Base-by-base conservation (phyloP, 2,329 filamentous ascomycete genomes). In the Venturia aucupariae region DNA sequence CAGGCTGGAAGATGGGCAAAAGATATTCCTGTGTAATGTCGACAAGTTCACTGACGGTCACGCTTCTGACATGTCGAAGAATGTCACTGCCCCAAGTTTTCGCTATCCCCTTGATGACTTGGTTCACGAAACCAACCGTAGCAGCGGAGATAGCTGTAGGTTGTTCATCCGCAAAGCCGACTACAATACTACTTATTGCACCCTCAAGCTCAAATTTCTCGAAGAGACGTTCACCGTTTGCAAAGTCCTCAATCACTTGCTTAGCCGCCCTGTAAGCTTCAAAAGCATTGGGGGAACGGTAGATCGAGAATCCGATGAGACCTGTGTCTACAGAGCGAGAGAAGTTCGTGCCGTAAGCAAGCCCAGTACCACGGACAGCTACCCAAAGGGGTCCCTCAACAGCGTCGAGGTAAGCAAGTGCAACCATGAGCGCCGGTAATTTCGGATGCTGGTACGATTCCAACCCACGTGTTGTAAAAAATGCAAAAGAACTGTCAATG, bases 351-450 rank as follows among this genome's bases (percentile, higher is more conserved):
- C 92, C 92, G 72, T 99, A 99, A 0, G 94, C 94, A 62, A 97
- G 86, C 55, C 94, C 94, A 54, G 90, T 94, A 64, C 94, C 94
- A 59, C 94, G 90, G 60, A 97, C 90, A 0, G 91, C 90, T 67
- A 89, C 89, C 93, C 94, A 97, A 39, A 99, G 84, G 0, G 94
- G 94, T 0, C 94, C 94, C 75, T 99, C 94, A 22, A 95, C 89
- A 0, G 92, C 87, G 72, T 97, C 92, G 66, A 99, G 87, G 73
- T 97, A 97, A 24, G 92, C 87, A 61, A 92, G 85, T 0, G 93
- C 92, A 8, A 99, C 92, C 74, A 96, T 85, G 62, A 96, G 82
- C 2, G 92, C 87, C 0, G 94, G 92, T 1, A 97, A 81, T 19
- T 85, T 83, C 0, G 92, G 87, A 71, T 97, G 88, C 4, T 83